Conservation (phyloP, 2,329 filamentous ascomycete genomes). For the Penicillium frequentans region DNA sequence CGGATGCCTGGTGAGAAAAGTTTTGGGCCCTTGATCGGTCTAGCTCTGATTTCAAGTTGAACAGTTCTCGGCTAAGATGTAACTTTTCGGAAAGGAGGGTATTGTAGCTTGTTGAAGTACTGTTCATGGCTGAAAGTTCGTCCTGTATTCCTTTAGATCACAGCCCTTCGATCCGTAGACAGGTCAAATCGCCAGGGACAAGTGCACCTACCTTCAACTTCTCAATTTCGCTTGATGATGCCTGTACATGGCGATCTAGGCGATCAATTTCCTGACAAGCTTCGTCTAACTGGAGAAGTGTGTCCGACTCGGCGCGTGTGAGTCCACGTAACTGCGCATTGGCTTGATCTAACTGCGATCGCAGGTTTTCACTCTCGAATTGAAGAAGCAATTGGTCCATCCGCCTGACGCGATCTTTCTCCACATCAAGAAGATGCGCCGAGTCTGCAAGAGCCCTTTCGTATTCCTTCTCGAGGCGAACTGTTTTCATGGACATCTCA, state of each 20-base stretch:
- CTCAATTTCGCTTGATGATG: slow-evolving; percentile 55
- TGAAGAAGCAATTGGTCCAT: slow-evolving; percentile 70
- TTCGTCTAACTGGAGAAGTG: slow-evolving; percentile 51
- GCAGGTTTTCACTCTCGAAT: slow-evolving; percentile 70
- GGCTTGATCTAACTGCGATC: slow-evolving; percentile 60
- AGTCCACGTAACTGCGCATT: slow-evolving; percentile 56
- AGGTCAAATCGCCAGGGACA: neutral
- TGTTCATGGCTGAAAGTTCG: slow-evolving; percentile 69
- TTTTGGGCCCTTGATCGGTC: slow-evolving; percentile 62
- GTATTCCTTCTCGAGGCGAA: slow-evolving; percentile 67
- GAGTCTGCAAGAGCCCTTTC: slow-evolving; percentile 64
- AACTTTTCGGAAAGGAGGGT: slow-evolving; percentile 68
- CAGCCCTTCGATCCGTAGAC: neutral
- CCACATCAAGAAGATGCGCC: slow-evolving; percentile 70
- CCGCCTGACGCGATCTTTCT: slow-evolving; percentile 69
- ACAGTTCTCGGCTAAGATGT: slow-evolving; percentile 60
- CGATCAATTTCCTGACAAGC: slow-evolving; percentile 48
- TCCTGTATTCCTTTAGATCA: slow-evolving; percentile 49
- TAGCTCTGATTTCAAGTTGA: slow-evolving; percentile 60
- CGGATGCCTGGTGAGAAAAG: slow-evolving; percentile 62
- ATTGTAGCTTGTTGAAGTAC: slow-evolving; percentile 66
- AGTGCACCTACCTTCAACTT: slow-evolving; percentile 52
- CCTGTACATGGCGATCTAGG: slow-evolving; percentile 39
- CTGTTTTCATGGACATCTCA: slow-evolving; percentile 53
- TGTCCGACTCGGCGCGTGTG: slow-evolving; percentile 42